Percentiles rank a stretch among this genome's conserved stretches.
phyloP scores from a whole-genome alignment of 2,329 filamentous ascomycete genomes.

The Cladosporium sp. region DNA sequence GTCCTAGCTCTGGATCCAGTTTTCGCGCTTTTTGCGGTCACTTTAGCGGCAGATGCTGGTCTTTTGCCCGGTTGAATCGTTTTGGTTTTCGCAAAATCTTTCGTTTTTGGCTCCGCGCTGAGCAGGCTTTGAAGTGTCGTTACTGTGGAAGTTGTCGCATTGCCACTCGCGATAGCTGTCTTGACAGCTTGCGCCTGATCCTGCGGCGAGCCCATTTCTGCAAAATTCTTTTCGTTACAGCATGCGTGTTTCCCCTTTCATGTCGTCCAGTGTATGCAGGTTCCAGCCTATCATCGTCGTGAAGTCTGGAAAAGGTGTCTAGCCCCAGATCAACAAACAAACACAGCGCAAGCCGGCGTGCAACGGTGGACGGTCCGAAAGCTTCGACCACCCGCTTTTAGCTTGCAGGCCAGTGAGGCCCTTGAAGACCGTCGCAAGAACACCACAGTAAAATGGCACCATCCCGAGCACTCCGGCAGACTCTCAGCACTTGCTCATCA shows the following conservation, averaged over 20 bases:
- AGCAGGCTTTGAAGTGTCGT: conserved; percentile 23
- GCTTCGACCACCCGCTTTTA: conserved; percentile 3
- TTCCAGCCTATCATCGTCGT: conserved; percentile 7
- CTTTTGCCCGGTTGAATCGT: background rate
- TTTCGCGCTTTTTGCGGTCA: background rate
- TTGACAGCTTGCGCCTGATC: conserved; percentile 16
- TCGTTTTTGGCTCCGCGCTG: conserved; percentile 13
- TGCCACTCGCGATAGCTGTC: conserved; percentile 15
- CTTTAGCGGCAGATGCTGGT: background rate
- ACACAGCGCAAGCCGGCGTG: conserved; percentile 1
- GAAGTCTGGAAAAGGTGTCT: background rate
- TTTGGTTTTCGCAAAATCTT: conserved; percentile 2
- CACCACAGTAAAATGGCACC: conserved; percentile 13
- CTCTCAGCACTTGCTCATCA: conserved; percentile 10
- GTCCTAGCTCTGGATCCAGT: background rate
- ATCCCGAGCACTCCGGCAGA: conserved; percentile 10
- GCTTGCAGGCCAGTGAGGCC: background rate
- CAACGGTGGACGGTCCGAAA: conserved; percentile 4
- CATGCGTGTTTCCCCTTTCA: background rate
- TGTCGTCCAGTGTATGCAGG: conserved; percentile 2
- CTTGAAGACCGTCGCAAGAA: background rate
- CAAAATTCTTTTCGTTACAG: background rate
- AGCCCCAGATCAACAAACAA: conserved; percentile 7
- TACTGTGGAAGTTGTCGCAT: conserved; percentile 20
- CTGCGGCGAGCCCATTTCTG: conserved; percentile 15